Base-by-base conservation (phyloP, 768 basidiomycete genomes). In the Tylopilus vinaceipallidus region DNA sequence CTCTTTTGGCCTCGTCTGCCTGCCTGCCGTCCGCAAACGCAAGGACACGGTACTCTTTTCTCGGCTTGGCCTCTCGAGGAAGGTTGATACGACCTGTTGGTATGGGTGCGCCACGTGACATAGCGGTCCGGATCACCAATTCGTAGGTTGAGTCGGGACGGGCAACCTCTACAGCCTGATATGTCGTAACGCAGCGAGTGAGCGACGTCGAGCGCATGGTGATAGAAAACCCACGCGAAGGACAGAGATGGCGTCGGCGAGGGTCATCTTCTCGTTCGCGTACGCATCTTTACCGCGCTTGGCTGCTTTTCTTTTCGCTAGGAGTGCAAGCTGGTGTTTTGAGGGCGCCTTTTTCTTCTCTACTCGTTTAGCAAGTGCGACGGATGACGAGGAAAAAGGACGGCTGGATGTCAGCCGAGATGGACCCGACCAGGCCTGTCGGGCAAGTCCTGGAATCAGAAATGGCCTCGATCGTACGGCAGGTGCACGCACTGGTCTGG, bases 21-120 rank as follows among this genome's bases (percentile, higher is more conserved):
- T 80, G 76, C 48, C 82, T 75, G 6, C 91, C 91, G 58, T 93
- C 90, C 4, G 94, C 94, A 60, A 98, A 98, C 26, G 95, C 93
- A n/a, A 97, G 77, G 46, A 98, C 84, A 47, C 79, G 83, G 52
- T 90, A 88, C 58, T 84, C 80, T 29, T 75, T 62, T 59, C 80
- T 83, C 23, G 80, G 67, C 61, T 90, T 91, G 33, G 87, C 80
- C 59, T 95, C 91, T 41, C 83, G 75, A 0, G 94, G 92, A 41
- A 98, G 78, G 57, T 80, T 85, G 43, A 94, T 83, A 54, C 93
- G 88, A 3, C 97, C 97, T 64, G 91, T 90, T 9, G 95, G 89
- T 16, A 95, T 84, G 23, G 89, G 79, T 37, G 86, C 75, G 58
- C 91, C 89, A 63, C 84, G 84, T 49, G 83, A 79, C 69, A 88